Evolutionary conservation across 768 basidiomycete species (phyloP).

Genomic region (Inosperma sp.): DNA sequence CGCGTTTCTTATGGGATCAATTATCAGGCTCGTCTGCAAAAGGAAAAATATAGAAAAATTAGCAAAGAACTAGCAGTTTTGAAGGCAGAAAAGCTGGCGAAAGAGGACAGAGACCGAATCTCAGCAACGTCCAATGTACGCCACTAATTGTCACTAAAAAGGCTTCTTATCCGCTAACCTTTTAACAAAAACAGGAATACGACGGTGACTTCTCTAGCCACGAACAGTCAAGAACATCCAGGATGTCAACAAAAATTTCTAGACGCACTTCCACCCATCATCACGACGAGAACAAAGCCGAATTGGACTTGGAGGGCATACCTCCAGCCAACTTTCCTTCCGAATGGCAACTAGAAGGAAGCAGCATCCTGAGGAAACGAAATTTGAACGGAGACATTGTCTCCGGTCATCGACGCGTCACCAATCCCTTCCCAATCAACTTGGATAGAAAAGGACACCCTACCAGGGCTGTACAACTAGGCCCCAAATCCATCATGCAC

Average conservation of each 20-base stretch:
- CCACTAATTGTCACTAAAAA: neutral
- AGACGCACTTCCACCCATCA: slow-evolving; percentile 6
- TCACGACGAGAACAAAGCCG: slow-evolving; percentile 18
- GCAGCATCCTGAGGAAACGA: slow-evolving; percentile 22
- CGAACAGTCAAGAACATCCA: slow-evolving; percentile 19
- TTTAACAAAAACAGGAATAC: slow-evolving; percentile 19
- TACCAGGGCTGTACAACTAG: slow-evolving; percentile 32
- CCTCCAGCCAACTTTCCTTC: slow-evolving; percentile 37
- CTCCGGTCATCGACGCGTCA: slow-evolving; percentile 18
- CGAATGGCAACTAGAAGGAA: slow-evolving; percentile 30
- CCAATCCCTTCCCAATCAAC: slow-evolving; percentile 30
- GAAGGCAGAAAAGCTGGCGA: slow-evolving; percentile 14
- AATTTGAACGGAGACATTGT: slow-evolving; percentile 12
- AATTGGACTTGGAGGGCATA: slow-evolving; percentile 37
- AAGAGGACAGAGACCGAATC: slow-evolving; percentile 17
- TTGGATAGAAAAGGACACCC: slow-evolving; percentile 38
- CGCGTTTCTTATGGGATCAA: slow-evolving; percentile 1
- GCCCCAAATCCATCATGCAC: slow-evolving; percentile 31
- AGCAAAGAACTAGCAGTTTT: slow-evolving; percentile 19
- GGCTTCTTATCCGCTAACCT: neutral
- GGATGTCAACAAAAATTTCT: slow-evolving; percentile 9
- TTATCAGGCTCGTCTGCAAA: slow-evolving; percentile 20
- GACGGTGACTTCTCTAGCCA: slow-evolving; percentile 23
- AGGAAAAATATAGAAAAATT: slow-evolving; percentile 22
- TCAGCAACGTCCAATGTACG: slow-evolving; percentile 15